phyloP scores from a whole-genome alignment of 1,284 basidiomycete species.

The Phylloboletellus chloephorus region DNA sequence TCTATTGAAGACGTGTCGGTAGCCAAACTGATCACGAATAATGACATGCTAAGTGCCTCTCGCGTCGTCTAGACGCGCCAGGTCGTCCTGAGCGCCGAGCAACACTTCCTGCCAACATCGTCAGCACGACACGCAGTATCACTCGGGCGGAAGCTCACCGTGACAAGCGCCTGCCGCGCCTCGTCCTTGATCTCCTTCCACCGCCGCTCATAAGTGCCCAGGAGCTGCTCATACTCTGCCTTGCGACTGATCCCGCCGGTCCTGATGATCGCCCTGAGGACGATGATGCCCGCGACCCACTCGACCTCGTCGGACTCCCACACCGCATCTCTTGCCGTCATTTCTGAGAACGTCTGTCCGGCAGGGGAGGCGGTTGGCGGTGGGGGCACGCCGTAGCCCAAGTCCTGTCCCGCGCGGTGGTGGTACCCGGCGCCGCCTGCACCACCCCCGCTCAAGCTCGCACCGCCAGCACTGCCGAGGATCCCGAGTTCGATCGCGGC shows the following conservation, averaged over 20 bases:
- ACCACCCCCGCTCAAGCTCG: conserved; percentile 1
- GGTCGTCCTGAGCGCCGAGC: conserved; percentile 42
- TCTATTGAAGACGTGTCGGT: background rate
- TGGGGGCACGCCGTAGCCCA: conserved; percentile 14
- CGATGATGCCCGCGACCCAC: conserved; percentile 55
- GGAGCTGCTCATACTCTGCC: conserved; percentile 45
- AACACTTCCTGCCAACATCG: conserved; percentile 38
- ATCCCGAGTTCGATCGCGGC: conserved; percentile 52
- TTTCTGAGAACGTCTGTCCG: conserved; percentile 43
- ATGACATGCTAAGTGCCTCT: conserved; percentile 12
- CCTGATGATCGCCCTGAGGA: conserved; percentile 48
- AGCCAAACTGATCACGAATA: background rate
- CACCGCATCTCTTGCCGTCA: conserved; percentile 52
- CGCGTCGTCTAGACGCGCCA: conserved; percentile 37
- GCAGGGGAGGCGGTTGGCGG: background rate
- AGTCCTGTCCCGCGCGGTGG: conserved; percentile 14
- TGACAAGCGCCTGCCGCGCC: conserved; percentile 50
- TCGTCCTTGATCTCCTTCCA: conserved; percentile 65
- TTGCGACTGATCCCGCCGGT: conserved; percentile 40
- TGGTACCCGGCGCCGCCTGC: conserved; percentile 14
- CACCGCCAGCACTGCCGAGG: conserved; percentile 5
- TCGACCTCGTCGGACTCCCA: conserved; percentile 60
- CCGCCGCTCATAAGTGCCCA: conserved; percentile 49
- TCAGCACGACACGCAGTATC: conserved; percentile 3
- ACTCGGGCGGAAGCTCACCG: conserved; percentile 32